Evolutionary conservation across 2,329 filamentous ascomycete species (phyloP), one percentile per base, ranked within the genome.

Genomic region (Proliferodiscus dingleyae): DNA sequence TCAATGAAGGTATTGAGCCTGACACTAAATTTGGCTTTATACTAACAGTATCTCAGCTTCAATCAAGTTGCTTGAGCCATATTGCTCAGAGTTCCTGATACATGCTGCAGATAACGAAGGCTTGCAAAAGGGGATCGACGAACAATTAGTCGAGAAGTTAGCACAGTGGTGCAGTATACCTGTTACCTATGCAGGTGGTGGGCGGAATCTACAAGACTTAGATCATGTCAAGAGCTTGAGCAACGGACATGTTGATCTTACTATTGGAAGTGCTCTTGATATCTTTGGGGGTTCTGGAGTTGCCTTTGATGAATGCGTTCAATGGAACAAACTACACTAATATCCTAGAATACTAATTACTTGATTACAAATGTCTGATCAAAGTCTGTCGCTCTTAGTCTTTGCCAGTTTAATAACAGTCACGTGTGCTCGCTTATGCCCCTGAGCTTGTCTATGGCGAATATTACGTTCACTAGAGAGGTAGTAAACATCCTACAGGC

Each of bases 31-130:
- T 42, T 24, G 2, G 29, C 23, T 18, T 28, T 32, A 36, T 38
- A n/a, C 48, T 60, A 33, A 56, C 33, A 26, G 5, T 37, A 13
- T 42, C 4, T 16, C 60, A 94, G 91, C 87, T 54, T 87, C 86
- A 4, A 94, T 97, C 61, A 73, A 75, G 46, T 71, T 79, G 32
- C 77, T 97, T 19, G 88, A 95, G 61, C 89, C 89, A 5, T 93
- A 93, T 68, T 97, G 93, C 71, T 89, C 87, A 51, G 93, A 98
- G 66, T 97, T 98, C 62, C 78, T 98, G 43, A 93, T 98, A 62
- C 93, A 98, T 65, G 93, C 93, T 13, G 93, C 93, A 33, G 93
- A 98, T 66, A 93, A 95, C 53, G 93, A 98, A 68, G 93, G 93
- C 10, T 73, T 97, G 34, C 93, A 97, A 66, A 78, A 81, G 60